Base-by-base conservation (phyloP, 2,329 filamentous ascomycete genomes). In the Ceratocystis eucalypticola region DNA sequence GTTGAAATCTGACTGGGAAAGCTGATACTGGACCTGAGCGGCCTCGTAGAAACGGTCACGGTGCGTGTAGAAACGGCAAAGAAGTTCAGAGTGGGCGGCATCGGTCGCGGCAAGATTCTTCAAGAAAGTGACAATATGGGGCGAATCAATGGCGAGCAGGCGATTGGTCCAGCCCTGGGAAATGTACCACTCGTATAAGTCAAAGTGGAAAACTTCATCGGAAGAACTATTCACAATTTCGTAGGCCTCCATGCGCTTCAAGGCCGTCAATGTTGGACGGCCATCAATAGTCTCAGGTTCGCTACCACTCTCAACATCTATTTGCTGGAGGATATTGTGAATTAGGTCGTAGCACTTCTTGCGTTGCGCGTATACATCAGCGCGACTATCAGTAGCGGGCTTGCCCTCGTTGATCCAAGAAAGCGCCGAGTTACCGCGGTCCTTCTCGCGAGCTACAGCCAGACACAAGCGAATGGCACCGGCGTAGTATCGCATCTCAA, bases 141-240 rank as follows among this genome's bases (percentile, higher is more conserved):
- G 84, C 4, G 92, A 96, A 67, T 92, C 84, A 64, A 94, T 91
- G 45, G 88, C 85, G 44, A 99, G 83, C 33, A 99, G 82, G 15
- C 91, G 87, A 69, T 96, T 91, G 8, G 85, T 88, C 85, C 89
- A 92, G 20, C 88, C 88, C 74, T 92, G 87, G 65, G 82, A 77
- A 70, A 97, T 86, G 75, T 99, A 99, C 93, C 94, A 99, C 72
- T 96, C 92, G 74, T 96, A 99, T n/a, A 99, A 81, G 71, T 90
- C 91, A 69, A 90, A 95, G 74, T 97, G 88, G 78, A 99, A 99
- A 3, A 96, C 89, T 72, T 96, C 90, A 70, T 99, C 94, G 15
- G 87, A 83, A 0, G 93, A 96, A 67, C 83, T 84, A 73, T 95
- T 90, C 71, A 99, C 91, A 1, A 96, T 89, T 57, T 87, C 84